Conservation (phyloP, 192 early-diverging fungal species). For the Umbelopsis sp. region DNA sequence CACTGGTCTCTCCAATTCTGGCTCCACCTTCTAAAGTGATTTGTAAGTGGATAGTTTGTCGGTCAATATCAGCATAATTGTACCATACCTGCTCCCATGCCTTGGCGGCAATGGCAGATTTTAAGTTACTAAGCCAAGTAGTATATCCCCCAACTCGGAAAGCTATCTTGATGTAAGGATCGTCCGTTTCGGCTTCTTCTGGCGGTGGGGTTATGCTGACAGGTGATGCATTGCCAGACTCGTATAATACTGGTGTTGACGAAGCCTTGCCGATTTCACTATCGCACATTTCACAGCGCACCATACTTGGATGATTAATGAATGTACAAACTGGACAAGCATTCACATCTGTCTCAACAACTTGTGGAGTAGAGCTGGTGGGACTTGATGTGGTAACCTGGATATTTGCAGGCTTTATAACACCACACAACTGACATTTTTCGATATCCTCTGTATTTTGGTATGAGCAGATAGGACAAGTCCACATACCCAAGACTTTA, state of each 20-base stretch:
- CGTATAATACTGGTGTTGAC: slow-evolving; percentile 24
- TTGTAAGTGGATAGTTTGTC: not conserved
- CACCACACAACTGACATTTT: slow-evolving; percentile 65
- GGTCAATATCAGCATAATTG: not conserved
- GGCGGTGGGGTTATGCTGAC: slow-evolving; percentile 12
- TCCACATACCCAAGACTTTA: slow-evolving; percentile 41
- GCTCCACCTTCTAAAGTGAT: not conserved
- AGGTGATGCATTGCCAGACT: slow-evolving; percentile 33
- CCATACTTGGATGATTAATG: slow-evolving; percentile 80
- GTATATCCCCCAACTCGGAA: slow-evolving; percentile 75
- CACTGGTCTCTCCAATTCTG: not conserved
- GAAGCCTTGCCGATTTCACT: slow-evolving; percentile 51
- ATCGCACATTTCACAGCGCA: slow-evolving; percentile 85
- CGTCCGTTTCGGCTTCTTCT: not conserved
- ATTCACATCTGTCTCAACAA: slow-evolving; percentile 23
- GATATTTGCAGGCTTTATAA: slow-evolving; percentile 15
- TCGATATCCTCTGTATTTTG: slow-evolving; percentile 37
- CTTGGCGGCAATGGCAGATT: slow-evolving; percentile 56
- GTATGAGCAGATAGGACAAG: slow-evolving; percentile 56
- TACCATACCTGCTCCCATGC: slow-evolving; percentile 63
- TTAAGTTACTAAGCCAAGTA: slow-evolving; percentile 64
- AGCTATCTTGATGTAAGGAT: slow-evolving; percentile 64
- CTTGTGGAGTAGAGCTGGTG: not conserved
- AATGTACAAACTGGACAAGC: slow-evolving; percentile 86
- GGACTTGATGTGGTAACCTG: not conserved